A percentile compares a stretch with the other conserved stretches of the same genome.
Evolutionary conservation across 164 flowering plant genomes (phyloP).

Genomic region (Umbilicus rupestris): DNA sequence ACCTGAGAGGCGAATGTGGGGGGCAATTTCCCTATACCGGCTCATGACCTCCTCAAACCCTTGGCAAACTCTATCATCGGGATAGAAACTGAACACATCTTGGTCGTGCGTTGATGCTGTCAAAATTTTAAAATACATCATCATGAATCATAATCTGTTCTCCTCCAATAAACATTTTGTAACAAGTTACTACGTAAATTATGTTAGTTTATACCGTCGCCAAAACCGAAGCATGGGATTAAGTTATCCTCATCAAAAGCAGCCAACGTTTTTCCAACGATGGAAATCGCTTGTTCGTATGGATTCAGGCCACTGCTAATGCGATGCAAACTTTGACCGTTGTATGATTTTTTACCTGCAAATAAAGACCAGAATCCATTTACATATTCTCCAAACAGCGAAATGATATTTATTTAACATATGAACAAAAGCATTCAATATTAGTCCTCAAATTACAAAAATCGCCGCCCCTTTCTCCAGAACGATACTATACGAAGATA

Average conservation of each 20-base stretch:
- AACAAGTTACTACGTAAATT: too few relatives aligned
- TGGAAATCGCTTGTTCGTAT: conserved; percentile 57
- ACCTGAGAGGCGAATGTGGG: conserved; percentile 63
- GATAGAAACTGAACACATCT: conserved; percentile 60
- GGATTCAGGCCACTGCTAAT: conserved; percentile 43
- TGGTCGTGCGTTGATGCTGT: conserved; percentile 68
- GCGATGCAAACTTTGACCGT: conserved; percentile 48
- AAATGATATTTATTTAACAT: not conserved
- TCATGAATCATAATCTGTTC: not conserved
- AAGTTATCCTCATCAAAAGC: conserved; percentile 64
- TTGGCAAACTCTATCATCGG: conserved; percentile 43
- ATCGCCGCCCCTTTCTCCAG: not conserved
- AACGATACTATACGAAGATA: not conserved
- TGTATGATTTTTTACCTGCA: conserved; percentile 34
- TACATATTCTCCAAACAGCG: not conserved
- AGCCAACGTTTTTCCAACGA: conserved; percentile 53
- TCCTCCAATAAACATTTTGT: not conserved
- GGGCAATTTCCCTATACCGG: conserved; percentile 57
- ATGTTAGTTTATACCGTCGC: conserved; percentile 43
- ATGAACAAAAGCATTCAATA: not conserved
- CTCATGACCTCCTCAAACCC: conserved; percentile 62
- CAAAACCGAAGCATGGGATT: conserved; percentile 72
- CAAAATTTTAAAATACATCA: not conserved
- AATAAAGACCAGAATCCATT: not conserved
- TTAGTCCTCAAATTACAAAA: not conserved